Evolutionary conservation across 176 grass and related monocot species (phyloP).

Genomic region (Rhynchospora breviuscula): DNA sequence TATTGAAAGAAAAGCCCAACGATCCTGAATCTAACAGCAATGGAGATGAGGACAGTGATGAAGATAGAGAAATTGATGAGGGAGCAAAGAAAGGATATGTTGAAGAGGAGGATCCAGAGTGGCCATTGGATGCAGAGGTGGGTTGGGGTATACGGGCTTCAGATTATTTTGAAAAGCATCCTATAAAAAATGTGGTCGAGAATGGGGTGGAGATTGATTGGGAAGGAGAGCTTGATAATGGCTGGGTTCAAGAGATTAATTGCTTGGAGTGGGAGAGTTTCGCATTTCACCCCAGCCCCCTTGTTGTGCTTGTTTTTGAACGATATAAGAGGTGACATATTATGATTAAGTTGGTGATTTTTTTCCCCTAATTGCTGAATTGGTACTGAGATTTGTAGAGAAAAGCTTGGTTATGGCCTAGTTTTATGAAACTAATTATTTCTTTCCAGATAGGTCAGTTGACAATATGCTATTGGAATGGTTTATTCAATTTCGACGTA

Average conservation of each 20-base stretch:
- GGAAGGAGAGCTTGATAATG: conserved; percentile 76
- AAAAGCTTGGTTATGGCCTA: not conserved
- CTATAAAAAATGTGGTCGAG: conserved; percentile 84
- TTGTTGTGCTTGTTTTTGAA: conserved; percentile 78
- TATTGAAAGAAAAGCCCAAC: conserved; percentile 38
- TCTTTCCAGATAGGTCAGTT: conserved; percentile 3
- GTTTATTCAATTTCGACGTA: not conserved
- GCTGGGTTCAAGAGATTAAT: conserved; percentile 96
- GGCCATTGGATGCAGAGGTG: conserved; percentile 80
- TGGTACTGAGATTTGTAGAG: not conserved
- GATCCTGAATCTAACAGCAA: not conserved
- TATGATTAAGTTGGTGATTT: not conserved
- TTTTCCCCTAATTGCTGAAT: not conserved
- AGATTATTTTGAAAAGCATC: conserved; percentile 91
- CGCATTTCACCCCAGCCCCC: conserved; percentile 86
- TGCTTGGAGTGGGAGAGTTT: conserved; percentile 97
- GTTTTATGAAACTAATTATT: not conserved
- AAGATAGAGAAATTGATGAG: not conserved
- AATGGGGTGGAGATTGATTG: conserved; percentile 86
- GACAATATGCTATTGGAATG: not conserved
- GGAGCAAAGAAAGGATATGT: conserved; percentile 42
- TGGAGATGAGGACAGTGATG: not conserved
- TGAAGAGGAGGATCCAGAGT: conserved; percentile 76
- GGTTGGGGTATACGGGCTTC: conserved; percentile 81
- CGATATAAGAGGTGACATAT: conserved; percentile 58